These are phyloP conservation scores for Eucalyptus globulus DNA, from an alignment of 345 rosid genomes.

Conservation along the genomic window DNA sequence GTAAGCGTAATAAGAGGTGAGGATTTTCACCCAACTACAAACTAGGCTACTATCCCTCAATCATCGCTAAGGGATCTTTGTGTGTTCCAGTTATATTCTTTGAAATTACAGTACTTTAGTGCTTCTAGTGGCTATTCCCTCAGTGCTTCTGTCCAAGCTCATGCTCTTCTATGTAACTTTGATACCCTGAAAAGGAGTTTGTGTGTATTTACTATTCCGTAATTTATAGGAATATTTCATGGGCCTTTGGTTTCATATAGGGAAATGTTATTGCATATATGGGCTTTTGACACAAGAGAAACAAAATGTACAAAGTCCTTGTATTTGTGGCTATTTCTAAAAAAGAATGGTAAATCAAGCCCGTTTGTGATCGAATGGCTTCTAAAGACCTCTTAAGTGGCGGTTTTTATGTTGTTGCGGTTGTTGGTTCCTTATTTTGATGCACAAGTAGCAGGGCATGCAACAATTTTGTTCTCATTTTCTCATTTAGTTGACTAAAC, in stretches of 20 bases:
- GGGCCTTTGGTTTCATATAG: not conserved
- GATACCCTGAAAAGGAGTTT: not conserved
- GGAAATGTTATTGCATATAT: not conserved
- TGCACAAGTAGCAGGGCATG: not conserved
- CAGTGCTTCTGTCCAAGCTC: not conserved
- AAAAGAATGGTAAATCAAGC: not conserved
- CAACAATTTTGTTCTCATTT: not conserved
- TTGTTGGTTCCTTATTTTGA: not conserved
- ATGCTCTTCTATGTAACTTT: not conserved
- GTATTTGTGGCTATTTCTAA: not conserved
- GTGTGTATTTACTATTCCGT: not conserved
- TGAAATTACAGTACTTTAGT: not conserved
- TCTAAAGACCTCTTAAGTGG: not conserved
- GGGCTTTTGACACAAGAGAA: not conserved
- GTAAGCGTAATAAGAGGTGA: slow-evolving; percentile 35
- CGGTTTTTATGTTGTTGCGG: not conserved
- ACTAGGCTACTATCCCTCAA: not conserved
- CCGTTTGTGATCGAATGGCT: not conserved
- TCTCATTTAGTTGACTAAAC: not conserved
- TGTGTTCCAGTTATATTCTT: not conserved
- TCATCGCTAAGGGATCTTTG: not conserved
- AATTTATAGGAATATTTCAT: not conserved
- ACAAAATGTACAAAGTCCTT: not conserved
- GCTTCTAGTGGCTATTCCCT: not conserved
- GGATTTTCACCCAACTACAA: not conserved